Base-by-base conservation (phyloP, 768 basidiomycete genomes). In the Bullera alba region DNA sequence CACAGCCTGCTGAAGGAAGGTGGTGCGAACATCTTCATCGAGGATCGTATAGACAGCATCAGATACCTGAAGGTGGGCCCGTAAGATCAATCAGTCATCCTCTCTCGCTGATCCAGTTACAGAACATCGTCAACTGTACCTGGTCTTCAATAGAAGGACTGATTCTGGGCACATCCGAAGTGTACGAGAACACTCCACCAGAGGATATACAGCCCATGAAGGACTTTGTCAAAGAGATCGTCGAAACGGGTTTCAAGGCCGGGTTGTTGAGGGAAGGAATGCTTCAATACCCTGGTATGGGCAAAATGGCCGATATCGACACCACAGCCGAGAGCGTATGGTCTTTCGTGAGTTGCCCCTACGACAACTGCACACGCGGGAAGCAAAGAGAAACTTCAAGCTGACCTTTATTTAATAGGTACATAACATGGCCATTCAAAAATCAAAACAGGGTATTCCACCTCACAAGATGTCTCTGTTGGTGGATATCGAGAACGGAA, bases 51-150 rank as follows among this genome's bases (percentile, higher is more conserved):
- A 2, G 58, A 60, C 34, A 48, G 56, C 15, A 39, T 61, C 15
- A 41, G 64, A 15, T 66, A 48, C 37, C 38, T 30, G 15, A 63
- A 63, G 52, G 64, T 63, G 28, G 15, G 62, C 51, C 17, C 8
- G n/a, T n/a, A 22, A 51, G 17, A 12, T 22, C 2, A 2, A n/a
- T 29, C 1, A 6, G 36, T 25, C 41, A 1, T 37, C 29, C 21
- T n/a, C 10, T 1, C n/a, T 38, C 8, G 38, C 36, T 43, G 19
- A 43, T 28, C 8, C n/a, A 14, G 12, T 16, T 6, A 6, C 42
- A 69, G 67, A 69, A 69, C 56, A 54, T 69, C n/a, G 59, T 65
- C 58, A 69, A 69, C 43, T 51, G 51, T 26, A 55, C 55, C 25
- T 69, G 63, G 63, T 62, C 67, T 1, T 61, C 61, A 7, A 53